These are phyloP conservation scores for Trichosporon faecale DNA, from an alignment of 1,284 basidiomycete genomes.

Conservation along the genomic window DNA sequence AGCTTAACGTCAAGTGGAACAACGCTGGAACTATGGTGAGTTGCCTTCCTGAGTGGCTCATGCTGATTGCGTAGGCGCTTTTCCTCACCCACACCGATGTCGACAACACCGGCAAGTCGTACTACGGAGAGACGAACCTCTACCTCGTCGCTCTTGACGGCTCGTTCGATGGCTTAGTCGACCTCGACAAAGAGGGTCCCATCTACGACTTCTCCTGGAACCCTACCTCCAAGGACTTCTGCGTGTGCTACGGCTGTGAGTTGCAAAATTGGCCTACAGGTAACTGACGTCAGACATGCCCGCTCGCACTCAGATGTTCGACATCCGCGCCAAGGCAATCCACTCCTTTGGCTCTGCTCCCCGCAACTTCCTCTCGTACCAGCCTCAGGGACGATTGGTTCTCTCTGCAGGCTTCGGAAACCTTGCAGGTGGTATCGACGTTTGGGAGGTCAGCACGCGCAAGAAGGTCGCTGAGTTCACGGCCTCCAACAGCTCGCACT, in stretches of 20 bases:
- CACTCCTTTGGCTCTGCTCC: conserved; percentile 88
- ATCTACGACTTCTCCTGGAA: conserved; percentile 97
- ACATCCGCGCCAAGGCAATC: conserved; percentile 79
- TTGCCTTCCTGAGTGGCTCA: conserved; percentile 49
- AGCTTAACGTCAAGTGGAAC: conserved; percentile 94
- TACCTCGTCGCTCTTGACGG: conserved; percentile 94
- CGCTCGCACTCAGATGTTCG: conserved; percentile 86
- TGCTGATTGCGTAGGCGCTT: conserved; percentile 60
- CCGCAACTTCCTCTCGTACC: conserved; percentile 90
- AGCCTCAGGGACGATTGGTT: conserved; percentile 86
- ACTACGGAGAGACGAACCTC: conserved; percentile 95
- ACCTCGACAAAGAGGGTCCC: conserved; percentile 93
- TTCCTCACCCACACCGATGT: conserved; percentile 93
- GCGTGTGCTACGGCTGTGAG: conserved; percentile 92
- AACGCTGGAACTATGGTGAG: conserved; percentile 64
- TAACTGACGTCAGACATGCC: conserved; percentile 64
- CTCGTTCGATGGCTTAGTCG: conserved; percentile 87
- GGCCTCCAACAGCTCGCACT: conserved; percentile 87
- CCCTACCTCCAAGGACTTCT: conserved; percentile 95
- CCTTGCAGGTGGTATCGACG: conserved; percentile 85
- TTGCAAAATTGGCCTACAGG: conserved; percentile 25
- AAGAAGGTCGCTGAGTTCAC: conserved; percentile 75
- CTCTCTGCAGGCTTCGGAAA: conserved; percentile 94
- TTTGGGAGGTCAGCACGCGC: conserved; percentile 84
- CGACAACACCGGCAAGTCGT: conserved; percentile 94